These are phyloP conservation scores for Conticribra guillardii DNA, from an alignment of 108 stramenopile species.

Conservation along the genomic window DNA sequence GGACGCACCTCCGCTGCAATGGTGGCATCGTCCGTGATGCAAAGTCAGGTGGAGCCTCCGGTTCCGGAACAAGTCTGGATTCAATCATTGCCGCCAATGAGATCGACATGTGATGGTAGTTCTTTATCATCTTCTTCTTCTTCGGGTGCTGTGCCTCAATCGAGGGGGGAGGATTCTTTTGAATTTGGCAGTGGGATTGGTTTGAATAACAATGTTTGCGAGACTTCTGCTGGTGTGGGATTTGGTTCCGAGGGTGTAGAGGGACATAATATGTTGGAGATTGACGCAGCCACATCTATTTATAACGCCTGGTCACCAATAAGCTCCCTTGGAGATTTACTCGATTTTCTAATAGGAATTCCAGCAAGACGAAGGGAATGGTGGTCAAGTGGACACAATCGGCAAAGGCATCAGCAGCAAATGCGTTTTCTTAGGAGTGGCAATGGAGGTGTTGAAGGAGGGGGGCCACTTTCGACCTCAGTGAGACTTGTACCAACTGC, in stretches of 20 bases:
- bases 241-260: not conserved
- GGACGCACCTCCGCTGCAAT: slow-evolving; percentile 22
- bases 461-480: not conserved
- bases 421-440: not conserved
- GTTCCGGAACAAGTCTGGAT: slow-evolving; percentile 31
- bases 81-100: slow-evolving; percentile 22
- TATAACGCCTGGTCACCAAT: slow-evolving; percentile 66
- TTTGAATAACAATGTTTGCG: too few relatives aligned
- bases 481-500: too few relatives aligned
- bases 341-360: slow-evolving; percentile 55
- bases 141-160: not conserved
- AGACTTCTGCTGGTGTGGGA: not conserved
- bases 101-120: too few relatives aligned
- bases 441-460: not conserved
- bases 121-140: too few relatives aligned
- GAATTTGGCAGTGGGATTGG: too few relatives aligned
- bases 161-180: not conserved
- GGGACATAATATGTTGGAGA: slow-evolving; percentile 17
- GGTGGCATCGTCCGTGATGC: slow-evolving; percentile 51
- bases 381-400: slow-evolving; percentile 29
- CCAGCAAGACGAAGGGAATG: slow-evolving; percentile 39
- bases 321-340: slow-evolving; percentile 56
- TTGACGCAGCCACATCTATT: slow-evolving; percentile 46
- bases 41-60: slow-evolving; percentile 42
- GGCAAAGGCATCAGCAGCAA: slow-evolving; percentile 2